phyloP scores from a whole-genome alignment of 2,329 filamentous ascomycete species.

The Aspergillus viridinutans region DNA sequence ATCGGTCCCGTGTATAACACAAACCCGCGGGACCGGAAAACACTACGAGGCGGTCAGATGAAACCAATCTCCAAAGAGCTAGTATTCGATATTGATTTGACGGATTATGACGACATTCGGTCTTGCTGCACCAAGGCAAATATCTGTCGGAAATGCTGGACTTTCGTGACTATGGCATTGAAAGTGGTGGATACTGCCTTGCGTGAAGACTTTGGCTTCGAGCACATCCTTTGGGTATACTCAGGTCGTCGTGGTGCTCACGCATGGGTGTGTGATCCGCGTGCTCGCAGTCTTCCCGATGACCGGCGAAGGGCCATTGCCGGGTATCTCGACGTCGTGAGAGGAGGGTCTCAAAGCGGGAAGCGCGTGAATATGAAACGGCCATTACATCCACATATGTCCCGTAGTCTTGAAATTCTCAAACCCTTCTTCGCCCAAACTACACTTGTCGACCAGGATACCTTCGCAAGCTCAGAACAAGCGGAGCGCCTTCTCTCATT shows the following conservation, averaged over 20 bases:
- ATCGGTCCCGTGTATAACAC: conserved; percentile 96
- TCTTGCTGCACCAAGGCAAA: conserved; percentile 92
- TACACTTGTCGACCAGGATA: conserved; percentile 79
- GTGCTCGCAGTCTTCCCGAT: conserved; percentile 79
- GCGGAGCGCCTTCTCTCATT: conserved; percentile 76
- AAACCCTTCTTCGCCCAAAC: conserved; percentile 79
- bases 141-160: conserved; percentile 93
- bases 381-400: conserved; percentile 84
- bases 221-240: conserved; percentile 97
- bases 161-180: conserved; percentile 96
- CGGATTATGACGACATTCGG: conserved; percentile 94
- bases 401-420: conserved; percentile 78
- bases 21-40: conserved; percentile 91
- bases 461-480: conserved; percentile 68
- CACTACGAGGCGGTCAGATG: conserved; percentile 72
- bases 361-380: conserved; percentile 82
- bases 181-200: conserved; percentile 85
- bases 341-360: conserved; percentile 76
- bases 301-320: conserved; percentile 79
- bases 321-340: conserved; percentile 85
- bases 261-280: conserved; percentile 95
- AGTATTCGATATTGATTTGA: conserved; percentile 99
- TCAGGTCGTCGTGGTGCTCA: conserved; percentile 94
- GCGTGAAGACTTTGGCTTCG: conserved; percentile 92
- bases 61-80: conserved; percentile 86